Base-by-base conservation (phyloP, 2,329 filamentous ascomycete species). In the Colletotrichum trifolii region DNA sequence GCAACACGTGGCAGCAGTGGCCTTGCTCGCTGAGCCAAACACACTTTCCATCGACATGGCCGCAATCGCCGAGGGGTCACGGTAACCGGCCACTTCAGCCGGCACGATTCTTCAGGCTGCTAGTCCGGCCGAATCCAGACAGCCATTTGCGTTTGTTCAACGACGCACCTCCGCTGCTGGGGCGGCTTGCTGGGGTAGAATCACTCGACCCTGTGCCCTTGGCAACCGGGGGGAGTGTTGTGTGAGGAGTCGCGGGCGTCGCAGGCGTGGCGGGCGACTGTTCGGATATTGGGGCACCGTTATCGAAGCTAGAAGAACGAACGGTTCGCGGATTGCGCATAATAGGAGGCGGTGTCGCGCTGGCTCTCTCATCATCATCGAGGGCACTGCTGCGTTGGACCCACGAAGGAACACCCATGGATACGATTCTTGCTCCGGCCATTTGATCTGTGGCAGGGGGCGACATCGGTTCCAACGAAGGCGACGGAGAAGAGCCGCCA, bases 291-390 rank as follows among this genome's bases (percentile, higher is more conserved):
- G 67, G 54, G 12, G 49, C 60, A 11, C 62, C 62, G 40, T 66
- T 60, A 25, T 66, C 61, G 2, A 69, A 67, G 56, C 54, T 73
- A 34, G 67, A 63, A 5, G 55, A 63, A 49, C 60, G 49, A 15
- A 36, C 50, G 11, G 45, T 39, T 64, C 71, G 60, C 1, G 69
- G 75, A 54, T 81, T 83, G 13, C 85, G 78, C 76, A 82, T 74
- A 54, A 88, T 88, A 2, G 85, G 85, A 5, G 85, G 85, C 3
- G 85, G 85, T 8, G 85, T 88, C 0, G 84, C 82, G 36, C 85
- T 81, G 2, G 76, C 73, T 4, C 79, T 72, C 9, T 84, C 82
- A 4, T 84, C 82, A 4, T 83, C 81, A 1, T 81, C 81, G 0
- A 69, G 62, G 0, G 73, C 63, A 3, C 76, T 73, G 12, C 69